phyloP scores from a whole-genome alignment of 1,284 basidiomycete genomes.

The Termitomyces sp. region DNA sequence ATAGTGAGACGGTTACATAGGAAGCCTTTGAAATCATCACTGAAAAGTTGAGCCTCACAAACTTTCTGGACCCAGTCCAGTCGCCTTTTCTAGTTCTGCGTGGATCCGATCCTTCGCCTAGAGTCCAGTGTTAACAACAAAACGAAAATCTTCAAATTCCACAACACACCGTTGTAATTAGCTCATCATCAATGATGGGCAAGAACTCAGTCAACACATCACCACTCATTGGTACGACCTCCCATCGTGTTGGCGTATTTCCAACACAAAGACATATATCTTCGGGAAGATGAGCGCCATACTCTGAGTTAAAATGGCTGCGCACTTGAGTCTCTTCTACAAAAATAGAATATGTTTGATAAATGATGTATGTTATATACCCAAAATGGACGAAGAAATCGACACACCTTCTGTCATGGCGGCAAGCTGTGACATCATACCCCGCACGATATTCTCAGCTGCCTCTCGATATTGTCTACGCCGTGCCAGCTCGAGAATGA shows the following conservation, averaged over 20 bases:
- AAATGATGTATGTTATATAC: background rate
- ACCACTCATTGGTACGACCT: constrained; percentile 50
- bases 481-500: constrained; percentile 69
- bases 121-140: background rate
- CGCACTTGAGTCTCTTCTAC: constrained; percentile 64
- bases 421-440: constrained; percentile 58
- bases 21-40: background rate
- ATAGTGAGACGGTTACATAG: background rate
- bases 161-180: constrained; percentile 45
- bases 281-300: constrained; percentile 66
- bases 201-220: constrained; percentile 46
- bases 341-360: background rate
- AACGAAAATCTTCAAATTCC: background rate
- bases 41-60: constrained; percentile 3
- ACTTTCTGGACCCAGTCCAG: constrained; percentile 1
- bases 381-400: constrained; percentile 11
- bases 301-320: constrained; percentile 62
- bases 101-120: constrained; percentile 15
- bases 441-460: constrained; percentile 56
- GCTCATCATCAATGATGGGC: constrained; percentile 53
- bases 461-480: constrained; percentile 59
- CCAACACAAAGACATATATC: constrained; percentile 72
- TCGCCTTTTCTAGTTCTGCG: constrained; percentile 11
- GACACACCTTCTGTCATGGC: constrained; percentile 56
- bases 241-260: constrained; percentile 67